Evolutionary conservation across 2,329 filamentous ascomycete species (phyloP), one percentile per base, ranked within the genome.

Genomic region (Talaromyces sp.): DNA sequence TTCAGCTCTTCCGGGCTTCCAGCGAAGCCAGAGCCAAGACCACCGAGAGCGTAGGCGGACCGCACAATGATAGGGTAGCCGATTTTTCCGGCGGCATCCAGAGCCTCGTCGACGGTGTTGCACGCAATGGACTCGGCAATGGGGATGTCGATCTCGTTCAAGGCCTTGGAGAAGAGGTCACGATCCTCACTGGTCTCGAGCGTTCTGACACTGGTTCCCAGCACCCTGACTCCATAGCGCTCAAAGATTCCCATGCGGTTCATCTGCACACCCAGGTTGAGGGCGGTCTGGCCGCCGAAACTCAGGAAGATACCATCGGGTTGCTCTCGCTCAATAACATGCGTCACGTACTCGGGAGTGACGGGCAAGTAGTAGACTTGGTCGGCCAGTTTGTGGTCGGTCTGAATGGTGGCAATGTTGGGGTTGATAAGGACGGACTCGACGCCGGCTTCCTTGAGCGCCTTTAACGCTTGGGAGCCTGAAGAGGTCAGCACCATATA

Each of bases 291-390:
- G 58, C 95, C 95, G 79, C 95, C 95, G 71, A 98, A 99, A 57
- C 92, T 95, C 70, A 98, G 85, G 81, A 98, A 95, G 76, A 99
- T 96, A 71, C 93, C 95, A 81, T 99, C 95, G 49, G 95, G 95
- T 75, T 88, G 87, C 80, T 98, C 95, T 72, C 90, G 89, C 82
- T 98, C 92, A 75, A 99, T 98, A 65, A 99, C 93, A 78, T 98
- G 93, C 72, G 90, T 90, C 73, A 97, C 93, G 80, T 98, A 99
- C 84, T 98, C 93, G 66, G 93, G 90, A 19, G 95, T 99, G 71
- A 99, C 93, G 61, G 95, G 95, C 42, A 98, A 88, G 79, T 97
- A 98, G 84, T 98, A 98, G 72, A 98, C 90, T 81, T 98, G 93
- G 74, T 98, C 93, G 72, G 92, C 92, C 74, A 98, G 89, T 72